phyloP scores from a whole-genome alignment of 192 early-diverging fungal genomes.

The Entomortierella beljakovae region DNA sequence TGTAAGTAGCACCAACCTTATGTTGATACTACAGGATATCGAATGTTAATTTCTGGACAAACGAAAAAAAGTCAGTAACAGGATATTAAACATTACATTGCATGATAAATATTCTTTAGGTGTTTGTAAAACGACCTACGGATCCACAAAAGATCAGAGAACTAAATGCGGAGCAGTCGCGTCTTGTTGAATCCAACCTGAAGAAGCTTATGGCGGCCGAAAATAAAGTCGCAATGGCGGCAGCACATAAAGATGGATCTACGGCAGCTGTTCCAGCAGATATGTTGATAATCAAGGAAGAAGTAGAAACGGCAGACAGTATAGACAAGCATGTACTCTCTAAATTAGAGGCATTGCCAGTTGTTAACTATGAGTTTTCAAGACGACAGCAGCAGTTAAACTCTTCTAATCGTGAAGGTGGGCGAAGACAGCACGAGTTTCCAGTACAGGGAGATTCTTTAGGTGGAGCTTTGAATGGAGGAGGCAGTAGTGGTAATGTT shows the following conservation, averaged over 20 bases:
- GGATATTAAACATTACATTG: not conserved
- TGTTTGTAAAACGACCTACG: constrained; percentile 63
- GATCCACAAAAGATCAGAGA: constrained; percentile 64
- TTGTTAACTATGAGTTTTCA: constrained; percentile 44
- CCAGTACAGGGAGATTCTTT: constrained; percentile 22
- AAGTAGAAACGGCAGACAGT: constrained; percentile 20
- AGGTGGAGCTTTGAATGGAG: not conserved
- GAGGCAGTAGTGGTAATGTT: not conserved
- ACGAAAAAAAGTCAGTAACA: not conserved
- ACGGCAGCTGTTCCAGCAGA: constrained; percentile 16
- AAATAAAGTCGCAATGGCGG: constrained; percentile 48
- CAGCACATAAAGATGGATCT: constrained; percentile 40
- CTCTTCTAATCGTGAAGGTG: constrained; percentile 12
- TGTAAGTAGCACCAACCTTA: constrained; percentile 39
- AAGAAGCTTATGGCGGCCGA: constrained; percentile 59
- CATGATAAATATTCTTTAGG: constrained; percentile 34
- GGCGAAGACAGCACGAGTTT: not conserved
- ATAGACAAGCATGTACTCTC: constrained; percentile 17
- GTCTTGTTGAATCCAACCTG: constrained; percentile 66
- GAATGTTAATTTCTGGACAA: not conserved
- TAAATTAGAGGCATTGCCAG: constrained; percentile 36
- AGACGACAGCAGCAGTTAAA: constrained; percentile 30
- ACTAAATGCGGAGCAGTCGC: constrained; percentile 64
- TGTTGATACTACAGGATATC: no score
- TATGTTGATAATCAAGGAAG: constrained; percentile 29